Percentiles rank a stretch among this genome's conserved stretches.
phyloP scores from a whole-genome alignment of 371 early-diverging fungal species.

The Mucor sp. region DNA sequence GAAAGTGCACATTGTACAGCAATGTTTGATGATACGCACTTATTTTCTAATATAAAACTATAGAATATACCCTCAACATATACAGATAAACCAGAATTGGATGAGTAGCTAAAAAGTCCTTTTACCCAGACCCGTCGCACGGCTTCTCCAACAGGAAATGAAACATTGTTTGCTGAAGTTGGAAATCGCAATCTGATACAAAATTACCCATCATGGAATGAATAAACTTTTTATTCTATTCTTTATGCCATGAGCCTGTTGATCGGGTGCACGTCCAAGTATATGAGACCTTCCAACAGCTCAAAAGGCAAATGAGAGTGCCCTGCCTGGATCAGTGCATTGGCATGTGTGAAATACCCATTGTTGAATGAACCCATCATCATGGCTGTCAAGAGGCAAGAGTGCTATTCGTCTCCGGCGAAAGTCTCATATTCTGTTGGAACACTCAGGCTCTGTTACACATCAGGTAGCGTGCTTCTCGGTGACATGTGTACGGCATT shows the following conservation, averaged over 20 bases:
- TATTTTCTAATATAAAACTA: no score
- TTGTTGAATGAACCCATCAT: background rate
- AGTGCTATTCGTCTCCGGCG: background rate
- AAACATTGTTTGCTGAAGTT: background rate
- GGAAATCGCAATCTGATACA: background rate
- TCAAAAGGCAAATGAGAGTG: no score
- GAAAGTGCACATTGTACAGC: no score
- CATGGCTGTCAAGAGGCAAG: background rate
- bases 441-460: background rate
- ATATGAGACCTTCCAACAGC: no score
- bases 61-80: no score
- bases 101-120: background rate
- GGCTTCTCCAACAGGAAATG: background rate
- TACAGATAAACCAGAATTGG: no score
- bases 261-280: background rate
- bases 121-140: background rate
- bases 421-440: background rate
- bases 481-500: background rate
- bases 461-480: background rate
- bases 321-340: background rate
- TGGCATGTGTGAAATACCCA: background rate
- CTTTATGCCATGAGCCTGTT: background rate
- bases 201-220: background rate
- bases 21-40: no score
- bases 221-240: background rate